Evolutionary conservation across 2,329 filamentous ascomycete genomes (phyloP).

Genomic region (Ophiosphaerella narmari): DNA sequence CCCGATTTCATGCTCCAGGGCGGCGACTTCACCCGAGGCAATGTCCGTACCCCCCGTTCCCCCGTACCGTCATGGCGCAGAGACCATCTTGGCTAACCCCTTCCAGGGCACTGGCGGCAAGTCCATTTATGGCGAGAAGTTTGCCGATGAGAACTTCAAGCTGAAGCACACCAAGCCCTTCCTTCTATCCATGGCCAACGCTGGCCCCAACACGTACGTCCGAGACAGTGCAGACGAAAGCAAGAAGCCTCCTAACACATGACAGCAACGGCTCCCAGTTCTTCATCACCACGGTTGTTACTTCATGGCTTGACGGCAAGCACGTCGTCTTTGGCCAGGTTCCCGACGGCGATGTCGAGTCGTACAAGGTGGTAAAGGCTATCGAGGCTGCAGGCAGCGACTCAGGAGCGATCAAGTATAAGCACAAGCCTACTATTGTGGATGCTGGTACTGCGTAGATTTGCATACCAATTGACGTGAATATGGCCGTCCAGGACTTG

Average conservation of each 20-base stretch:
- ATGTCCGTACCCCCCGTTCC: slow-evolving; percentile 63
- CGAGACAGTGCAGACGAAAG: neutral
- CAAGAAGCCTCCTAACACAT: slow-evolving; percentile 15
- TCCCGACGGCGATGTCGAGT: slow-evolving; percentile 55
- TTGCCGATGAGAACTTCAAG: slow-evolving; percentile 89
- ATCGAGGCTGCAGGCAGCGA: slow-evolving; percentile 64
- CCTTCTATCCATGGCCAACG: slow-evolving; percentile 94
- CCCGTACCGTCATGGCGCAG: too few species aligned
- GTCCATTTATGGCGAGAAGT: slow-evolving; percentile 96
- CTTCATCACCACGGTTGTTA: slow-evolving; percentile 72
- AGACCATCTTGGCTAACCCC: slow-evolving; percentile 18
- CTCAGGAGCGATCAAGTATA: slow-evolving; percentile 58
- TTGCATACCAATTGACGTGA: too few species aligned
- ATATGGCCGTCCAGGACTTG: too few species aligned
- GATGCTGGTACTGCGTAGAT: slow-evolving; percentile 54
- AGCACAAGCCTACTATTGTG: slow-evolving; percentile 58
- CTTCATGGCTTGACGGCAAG: slow-evolving; percentile 73
- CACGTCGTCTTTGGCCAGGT: slow-evolving; percentile 88
- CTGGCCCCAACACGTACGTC: slow-evolving; percentile 84
- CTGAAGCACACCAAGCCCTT: slow-evolving; percentile 74
- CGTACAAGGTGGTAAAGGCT: slow-evolving; percentile 60
- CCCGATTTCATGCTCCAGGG: slow-evolving; percentile 94
- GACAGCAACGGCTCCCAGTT: slow-evolving; percentile 72
- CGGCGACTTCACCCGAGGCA: slow-evolving; percentile 91
- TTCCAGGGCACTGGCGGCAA: slow-evolving; percentile 82